phyloP scores from a whole-genome alignment of 1,139 yeast species.

The Hanseniaspora sp. region DNA sequence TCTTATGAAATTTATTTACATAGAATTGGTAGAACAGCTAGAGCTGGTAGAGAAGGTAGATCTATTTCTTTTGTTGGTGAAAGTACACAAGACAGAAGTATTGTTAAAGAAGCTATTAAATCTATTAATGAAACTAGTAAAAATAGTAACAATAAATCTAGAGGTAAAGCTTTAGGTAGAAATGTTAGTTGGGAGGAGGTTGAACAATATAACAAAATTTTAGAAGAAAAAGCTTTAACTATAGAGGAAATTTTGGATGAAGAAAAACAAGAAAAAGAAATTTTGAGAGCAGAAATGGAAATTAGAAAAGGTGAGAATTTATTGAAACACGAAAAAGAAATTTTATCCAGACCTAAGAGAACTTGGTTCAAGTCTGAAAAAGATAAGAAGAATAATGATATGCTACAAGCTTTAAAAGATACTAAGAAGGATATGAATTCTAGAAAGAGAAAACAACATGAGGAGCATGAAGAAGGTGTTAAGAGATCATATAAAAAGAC shows the following conservation, averaged over 20 bases:
- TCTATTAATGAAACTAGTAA: slow-evolving; percentile 37
- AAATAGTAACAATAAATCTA: slow-evolving; percentile 23
- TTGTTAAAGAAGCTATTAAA: slow-evolving; percentile 79
- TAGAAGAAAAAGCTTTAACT: slow-evolving; percentile 47
- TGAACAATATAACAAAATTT: slow-evolving; percentile 50
- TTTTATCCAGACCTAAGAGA: slow-evolving; percentile 80
- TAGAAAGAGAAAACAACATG: slow-evolving; percentile 51
- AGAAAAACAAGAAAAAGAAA: slow-evolving; percentile 79
- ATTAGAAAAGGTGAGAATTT: slow-evolving; percentile 73
- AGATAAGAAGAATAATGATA: slow-evolving; percentile 45
- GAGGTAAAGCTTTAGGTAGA: slow-evolving; percentile 63
- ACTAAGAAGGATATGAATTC: slow-evolving; percentile 41
- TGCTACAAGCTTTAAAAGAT: slow-evolving; percentile 28
- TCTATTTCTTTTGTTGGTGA: slow-evolving; percentile 93
- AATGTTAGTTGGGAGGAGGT: slow-evolving; percentile 78
- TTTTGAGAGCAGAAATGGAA: slow-evolving; percentile 84
- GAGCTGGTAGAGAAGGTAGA: slow-evolving; percentile 95
- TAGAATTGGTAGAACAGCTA: slow-evolving; percentile 98
- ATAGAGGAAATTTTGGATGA: slow-evolving; percentile 73
- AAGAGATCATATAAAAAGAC: slow-evolving; percentile 59
- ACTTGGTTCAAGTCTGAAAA: slow-evolving; percentile 87
- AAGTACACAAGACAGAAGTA: slow-evolving; percentile 65
- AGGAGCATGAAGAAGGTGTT: slow-evolving; percentile 38
- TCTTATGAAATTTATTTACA: slow-evolving; percentile 81
- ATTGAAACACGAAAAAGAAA: slow-evolving; percentile 69